Evolutionary conservation across 108 stramenopile genomes (phyloP), one percentile per base, ranked within the genome.

Genomic region (Mediolabrus comicus): DNA sequence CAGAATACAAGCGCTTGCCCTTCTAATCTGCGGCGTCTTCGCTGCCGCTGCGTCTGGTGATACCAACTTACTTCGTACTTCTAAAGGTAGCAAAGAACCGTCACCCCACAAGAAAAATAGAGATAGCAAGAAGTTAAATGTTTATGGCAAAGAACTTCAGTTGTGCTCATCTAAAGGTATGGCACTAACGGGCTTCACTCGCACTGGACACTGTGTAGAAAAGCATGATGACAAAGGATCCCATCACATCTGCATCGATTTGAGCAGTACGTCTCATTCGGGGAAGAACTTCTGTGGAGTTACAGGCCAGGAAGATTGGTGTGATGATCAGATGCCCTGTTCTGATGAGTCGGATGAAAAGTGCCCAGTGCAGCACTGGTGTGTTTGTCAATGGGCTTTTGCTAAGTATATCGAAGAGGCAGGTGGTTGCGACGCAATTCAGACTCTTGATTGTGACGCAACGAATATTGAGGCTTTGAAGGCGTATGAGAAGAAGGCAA

Each of bases 321-420:
- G 81, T 54, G 55, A 64, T 4, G 24, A 51, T 31, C 27, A 71
- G 65, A 79, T 82, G 80, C 75, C 72, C 16, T 86, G 85, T 38
- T 69, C 84, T 43, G 80, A 77, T 6, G 64, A 82, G 52, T 52
- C 35, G 10, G 35, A 60, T 1, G n/a, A 19, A 1, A 34, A 12
- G 14, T 83, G 81, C 52, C 52, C 73, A 3, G 59, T 87, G 7
- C 8, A 77, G 39, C 38, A 87, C 54, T 87, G 84, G 84, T 85
- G 84, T 55, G 86, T 85, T 51, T 87, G 86, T 39, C 82, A 87
- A 43, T 87, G 86, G 86, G 89, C 89, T 0, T 90, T 87, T 72
- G 83, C 83, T 6, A 61, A 65, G 22, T 87, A 87, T 57, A 61
- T 90, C 14, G 31, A 83, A 43, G 72, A 72, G 17, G 83, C 87